Evolutionary conservation across 2,329 filamentous ascomycete genomes (phyloP).

Genomic region (Cercospora beticola): DNA sequence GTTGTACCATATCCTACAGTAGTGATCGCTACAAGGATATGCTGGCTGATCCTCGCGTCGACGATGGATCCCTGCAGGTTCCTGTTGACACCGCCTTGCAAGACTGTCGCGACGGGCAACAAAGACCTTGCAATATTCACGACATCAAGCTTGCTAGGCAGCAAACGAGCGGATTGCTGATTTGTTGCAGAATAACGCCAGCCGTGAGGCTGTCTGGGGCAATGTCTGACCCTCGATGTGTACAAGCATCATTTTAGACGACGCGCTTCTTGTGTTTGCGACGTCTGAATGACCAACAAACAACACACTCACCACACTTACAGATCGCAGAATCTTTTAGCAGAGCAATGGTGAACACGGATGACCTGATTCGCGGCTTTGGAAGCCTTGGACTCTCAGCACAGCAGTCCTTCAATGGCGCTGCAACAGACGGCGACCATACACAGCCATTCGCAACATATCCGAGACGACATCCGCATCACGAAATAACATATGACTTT

Average conservation of each 20-base stretch:
- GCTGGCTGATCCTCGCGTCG: constrained; percentile 1
- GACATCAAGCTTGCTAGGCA: not conserved
- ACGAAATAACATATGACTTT: constrained; percentile 11
- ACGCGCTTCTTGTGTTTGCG: not conserved
- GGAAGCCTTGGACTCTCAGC: not conserved
- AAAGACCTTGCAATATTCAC: not conserved
- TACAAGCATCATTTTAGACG: not conserved
- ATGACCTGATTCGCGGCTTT: constrained; percentile 4
- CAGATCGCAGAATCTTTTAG: not conserved
- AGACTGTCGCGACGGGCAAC: constrained; percentile 12
- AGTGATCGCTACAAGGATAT: not conserved
- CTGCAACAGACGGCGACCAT: not conserved
- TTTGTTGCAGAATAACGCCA: not conserved
- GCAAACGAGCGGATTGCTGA: not conserved
- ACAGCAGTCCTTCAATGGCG: not conserved
- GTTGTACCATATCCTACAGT: not conserved
- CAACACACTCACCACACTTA: not conserved
- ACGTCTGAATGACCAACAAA: not conserved
- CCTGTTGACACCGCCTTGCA: constrained; percentile 5
- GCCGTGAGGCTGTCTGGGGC: not conserved
- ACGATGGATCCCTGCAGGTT: not conserved
- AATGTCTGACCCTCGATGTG: not conserved
- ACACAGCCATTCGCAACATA: constrained; percentile 1
- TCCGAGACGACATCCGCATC: constrained; percentile 9
- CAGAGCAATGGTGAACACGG: not conserved